phyloP scores from a whole-genome alignment of 306 rosid species.

The Echinosophora koreensis region DNA sequence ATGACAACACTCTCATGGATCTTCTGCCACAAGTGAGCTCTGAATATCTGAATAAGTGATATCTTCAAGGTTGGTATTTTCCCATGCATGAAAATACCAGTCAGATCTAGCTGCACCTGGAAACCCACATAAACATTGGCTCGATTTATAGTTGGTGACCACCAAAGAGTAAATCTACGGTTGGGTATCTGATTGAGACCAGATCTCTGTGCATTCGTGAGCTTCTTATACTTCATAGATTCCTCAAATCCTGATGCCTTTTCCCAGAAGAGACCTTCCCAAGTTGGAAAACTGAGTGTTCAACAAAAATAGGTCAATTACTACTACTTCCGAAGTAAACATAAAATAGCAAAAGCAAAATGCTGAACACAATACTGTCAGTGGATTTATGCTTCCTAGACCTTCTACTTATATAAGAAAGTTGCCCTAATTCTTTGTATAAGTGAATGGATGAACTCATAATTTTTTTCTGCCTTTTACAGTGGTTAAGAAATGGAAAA shows the following conservation, averaged over 20 bases:
- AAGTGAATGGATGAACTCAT: not conserved
- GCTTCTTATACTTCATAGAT: constrained; percentile 98
- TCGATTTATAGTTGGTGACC: constrained; percentile 98
- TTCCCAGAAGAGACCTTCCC: constrained; percentile 99
- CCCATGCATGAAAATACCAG: constrained; percentile 99
- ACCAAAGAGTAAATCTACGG: constrained; percentile 99
- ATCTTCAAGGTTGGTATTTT: constrained; percentile 98
- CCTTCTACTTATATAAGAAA: not conserved
- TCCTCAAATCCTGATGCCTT: constrained; percentile 99
- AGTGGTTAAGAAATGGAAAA: constrained; percentile 11
- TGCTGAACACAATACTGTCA: not conserved
- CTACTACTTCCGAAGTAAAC: not conserved
- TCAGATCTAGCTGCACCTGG: constrained; percentile 98
- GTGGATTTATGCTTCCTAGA: not conserved
- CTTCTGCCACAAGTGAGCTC: constrained; percentile 99
- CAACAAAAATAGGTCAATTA: constrained; percentile 40
- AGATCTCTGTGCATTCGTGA: constrained; percentile 99
- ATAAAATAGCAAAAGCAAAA: constrained; percentile 15
- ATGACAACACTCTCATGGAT: constrained; percentile 99
- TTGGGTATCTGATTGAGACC: constrained; percentile 99
- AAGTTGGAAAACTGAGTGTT: constrained; percentile 81
- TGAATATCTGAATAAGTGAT: constrained; percentile 94
- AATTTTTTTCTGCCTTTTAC: not conserved
- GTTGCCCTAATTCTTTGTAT: not conserved
- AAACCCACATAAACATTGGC: constrained; percentile 99